These are phyloP conservation scores for Tuber magnatum DNA, from an alignment of 495 filamentous ascomycete species.

Conservation along the genomic window DNA sequence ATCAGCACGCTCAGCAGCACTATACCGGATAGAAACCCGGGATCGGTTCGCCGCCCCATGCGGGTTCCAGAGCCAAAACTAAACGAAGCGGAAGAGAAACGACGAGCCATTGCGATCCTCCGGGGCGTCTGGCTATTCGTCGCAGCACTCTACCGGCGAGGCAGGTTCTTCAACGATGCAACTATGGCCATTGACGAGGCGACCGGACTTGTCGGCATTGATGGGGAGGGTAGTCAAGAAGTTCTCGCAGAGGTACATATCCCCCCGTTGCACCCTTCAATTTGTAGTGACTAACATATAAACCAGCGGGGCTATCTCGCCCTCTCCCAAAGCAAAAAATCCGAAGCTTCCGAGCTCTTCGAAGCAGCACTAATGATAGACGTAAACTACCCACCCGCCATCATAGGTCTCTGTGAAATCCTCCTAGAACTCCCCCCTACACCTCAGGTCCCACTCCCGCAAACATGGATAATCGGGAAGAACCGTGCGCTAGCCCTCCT, in stretches of 20 bases:
- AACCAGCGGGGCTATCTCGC: slow-evolving; percentile 60
- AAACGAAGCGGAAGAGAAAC: slow-evolving; percentile 37
- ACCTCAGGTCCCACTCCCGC: slow-evolving; percentile 5
- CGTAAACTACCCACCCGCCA: slow-evolving; percentile 70
- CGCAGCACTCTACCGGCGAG: slow-evolving; percentile 75
- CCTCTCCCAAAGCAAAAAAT: slow-evolving; percentile 56
- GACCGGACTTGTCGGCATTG: slow-evolving; percentile 52
- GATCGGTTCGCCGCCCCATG: slow-evolving; percentile 19
- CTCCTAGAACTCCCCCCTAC: slow-evolving; percentile 49
- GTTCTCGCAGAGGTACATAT: slow-evolving; percentile 22
- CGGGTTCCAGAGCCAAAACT: slow-evolving; percentile 29
- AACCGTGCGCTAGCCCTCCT: slow-evolving; percentile 81
- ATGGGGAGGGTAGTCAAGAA: slow-evolving; percentile 19
- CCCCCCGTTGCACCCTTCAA: neutral
- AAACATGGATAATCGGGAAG: slow-evolving; percentile 47
- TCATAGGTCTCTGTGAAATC: slow-evolving; percentile 72
- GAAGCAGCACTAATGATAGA: slow-evolving; percentile 70
- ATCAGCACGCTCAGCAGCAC: slow-evolving; percentile 11
- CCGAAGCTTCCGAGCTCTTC: slow-evolving; percentile 63
- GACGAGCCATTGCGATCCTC: slow-evolving; percentile 18
- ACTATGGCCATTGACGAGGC: slow-evolving; percentile 74
- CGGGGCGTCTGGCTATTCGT: slow-evolving; percentile 81
- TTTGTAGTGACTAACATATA: neutral
- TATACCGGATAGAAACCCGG: slow-evolving; percentile 8
- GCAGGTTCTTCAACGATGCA: slow-evolving; percentile 68